Evolutionary conservation across 192 early-diverging fungal genomes (phyloP).

Genomic region (Thamnidium elegans): DNA sequence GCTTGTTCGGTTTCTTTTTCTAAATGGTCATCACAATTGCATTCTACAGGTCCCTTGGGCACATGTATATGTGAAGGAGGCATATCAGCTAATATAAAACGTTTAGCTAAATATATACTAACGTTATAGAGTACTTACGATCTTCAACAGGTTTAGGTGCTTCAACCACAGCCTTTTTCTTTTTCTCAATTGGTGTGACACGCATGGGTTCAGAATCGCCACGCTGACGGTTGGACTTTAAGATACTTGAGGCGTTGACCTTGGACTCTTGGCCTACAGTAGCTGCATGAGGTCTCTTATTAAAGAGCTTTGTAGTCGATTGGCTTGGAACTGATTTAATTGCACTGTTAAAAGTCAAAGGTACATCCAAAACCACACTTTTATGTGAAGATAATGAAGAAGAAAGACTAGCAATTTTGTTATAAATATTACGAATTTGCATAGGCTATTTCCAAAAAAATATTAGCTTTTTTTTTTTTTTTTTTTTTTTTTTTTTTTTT

Average conservation of each 20-base stretch:
- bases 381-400: constrained; percentile 6
- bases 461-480: no score
- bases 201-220: constrained; percentile 10
- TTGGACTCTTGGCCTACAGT: not conserved
- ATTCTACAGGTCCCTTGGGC: constrained; percentile 49
- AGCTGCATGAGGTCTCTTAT: constrained; percentile 5
- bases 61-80: constrained; percentile 43
- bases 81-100: constrained; percentile 22
- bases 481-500: no score
- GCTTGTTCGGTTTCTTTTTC: constrained; percentile 55
- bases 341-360: not conserved
- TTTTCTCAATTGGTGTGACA: not conserved
- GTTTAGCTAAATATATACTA: not conserved
- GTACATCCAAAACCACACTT: constrained; percentile 2
- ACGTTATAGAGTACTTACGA: not conserved
- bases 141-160: not conserved
- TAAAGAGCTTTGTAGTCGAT: not conserved
- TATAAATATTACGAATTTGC: constrained; percentile 11
- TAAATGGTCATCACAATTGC: constrained; percentile 66
- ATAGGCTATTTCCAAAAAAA: no score
- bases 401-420: constrained; percentile 11
- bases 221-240: not conserved
- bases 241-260: not conserved
- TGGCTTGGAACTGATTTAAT: not conserved
- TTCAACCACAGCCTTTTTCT: not conserved